A percentile compares a stretch with the other conserved stretches of the same genome.
Conservation (phyloP, 2,329 filamentous ascomycete genomes). For the Plenodomus tracheiphilus region DNA sequence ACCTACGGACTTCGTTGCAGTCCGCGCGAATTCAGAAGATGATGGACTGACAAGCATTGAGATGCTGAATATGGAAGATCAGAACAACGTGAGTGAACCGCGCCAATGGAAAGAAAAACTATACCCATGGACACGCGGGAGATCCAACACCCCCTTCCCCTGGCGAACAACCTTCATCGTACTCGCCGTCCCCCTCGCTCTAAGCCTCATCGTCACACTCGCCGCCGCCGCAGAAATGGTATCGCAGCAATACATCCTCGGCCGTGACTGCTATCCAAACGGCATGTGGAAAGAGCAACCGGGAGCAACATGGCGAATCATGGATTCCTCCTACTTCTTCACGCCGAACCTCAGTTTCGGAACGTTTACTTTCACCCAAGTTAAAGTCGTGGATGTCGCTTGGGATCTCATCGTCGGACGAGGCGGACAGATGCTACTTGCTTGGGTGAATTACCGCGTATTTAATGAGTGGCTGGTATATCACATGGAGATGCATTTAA, state of each 20-base stretch:
- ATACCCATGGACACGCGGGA: not conserved
- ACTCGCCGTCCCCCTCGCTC: constrained; percentile 23
- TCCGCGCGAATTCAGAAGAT: constrained; percentile 8
- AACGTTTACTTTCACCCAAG: constrained; percentile 39
- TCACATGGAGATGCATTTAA: constrained; percentile 39
- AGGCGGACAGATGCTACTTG: constrained; percentile 39
- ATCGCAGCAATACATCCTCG: constrained; percentile 30
- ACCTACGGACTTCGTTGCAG: constrained; percentile 4
- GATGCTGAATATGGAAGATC: constrained; percentile 6
- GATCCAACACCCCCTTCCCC: constrained; percentile 15
- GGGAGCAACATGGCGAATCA: constrained; percentile 39
- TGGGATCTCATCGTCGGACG: constrained; percentile 46
- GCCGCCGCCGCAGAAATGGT: constrained; percentile 31
- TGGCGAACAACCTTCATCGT: constrained; percentile 25
- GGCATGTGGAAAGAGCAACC: constrained; percentile 32
- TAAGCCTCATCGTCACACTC: constrained; percentile 31
- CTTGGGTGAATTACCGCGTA: constrained; percentile 41
- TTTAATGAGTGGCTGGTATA: constrained; percentile 44
- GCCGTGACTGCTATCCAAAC: constrained; percentile 37
- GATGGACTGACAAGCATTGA: constrained; percentile 8
- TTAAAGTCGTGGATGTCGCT: constrained; percentile 43
- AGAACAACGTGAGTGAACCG: constrained; percentile 1
- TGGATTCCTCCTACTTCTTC: constrained; percentile 41
- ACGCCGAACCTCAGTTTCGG: constrained; percentile 38
- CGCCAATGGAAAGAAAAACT: constrained; percentile 7